Evolutionary conservation across 2,329 filamentous ascomycete species (phyloP), one percentile per base, ranked within the genome.

Genomic region (Dothistroma pini): DNA sequence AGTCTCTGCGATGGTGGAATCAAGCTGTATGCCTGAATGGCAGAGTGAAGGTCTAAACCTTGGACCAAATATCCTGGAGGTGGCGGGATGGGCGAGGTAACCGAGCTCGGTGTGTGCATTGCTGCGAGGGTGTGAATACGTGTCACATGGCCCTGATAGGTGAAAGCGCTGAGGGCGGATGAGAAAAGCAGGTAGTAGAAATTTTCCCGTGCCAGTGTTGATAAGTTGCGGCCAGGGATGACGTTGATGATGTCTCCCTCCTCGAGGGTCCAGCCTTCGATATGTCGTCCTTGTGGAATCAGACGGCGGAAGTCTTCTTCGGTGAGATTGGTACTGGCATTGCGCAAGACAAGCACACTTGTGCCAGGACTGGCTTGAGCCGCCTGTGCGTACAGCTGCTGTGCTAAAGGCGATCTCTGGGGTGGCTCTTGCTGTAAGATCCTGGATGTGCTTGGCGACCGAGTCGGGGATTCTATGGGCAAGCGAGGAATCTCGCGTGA

Each of bases 281-380:
- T 82, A 67, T 89, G 85, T 57, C 79, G 75, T 51, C 85, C 84
- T 68, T 81, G 83, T 1, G 83, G 82, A 5, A 85, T 81, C 19
- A 92, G 75, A 58, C 89, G 86, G 64, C 85, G 81, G 75, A 93
- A 93, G 76, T 93, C 90, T 66, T 82, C 83, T 67, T 87, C 83
- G 21, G 80, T 78, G 49, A 93, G 80, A 21, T 83, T 81, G 59
- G 80, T 81, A 68, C 83, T 85, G 7, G 84, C 81, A 44, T 84
- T 82, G 21, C 78, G 78, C 41, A 92, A 75, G 48, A 87, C 78
- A 47, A 93, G 78, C 68, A 78, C 73, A 1, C 75, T 75, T 6
- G 74, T 69, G 5, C 71, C 60, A 60, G 77, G 69, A 44, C 68
- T 65, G 34, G 57, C 44, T 4, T 54, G 58, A 16, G 31, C 31